Evolutionary conservation across 164 flowering plant species (phyloP).

Genomic region (Vitis riparia): DNA sequence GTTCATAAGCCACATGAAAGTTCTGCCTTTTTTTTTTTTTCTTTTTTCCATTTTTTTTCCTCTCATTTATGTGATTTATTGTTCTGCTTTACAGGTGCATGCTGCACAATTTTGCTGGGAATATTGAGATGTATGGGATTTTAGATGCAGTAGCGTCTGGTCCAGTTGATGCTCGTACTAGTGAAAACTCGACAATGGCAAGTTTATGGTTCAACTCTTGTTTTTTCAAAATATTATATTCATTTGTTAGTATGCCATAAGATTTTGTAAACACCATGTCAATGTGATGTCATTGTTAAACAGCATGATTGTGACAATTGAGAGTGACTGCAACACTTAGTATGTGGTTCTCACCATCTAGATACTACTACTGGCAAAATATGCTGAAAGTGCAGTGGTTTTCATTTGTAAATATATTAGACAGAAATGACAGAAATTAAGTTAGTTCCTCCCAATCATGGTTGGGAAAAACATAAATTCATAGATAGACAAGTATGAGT

Average conservation of each 20-base stretch:
- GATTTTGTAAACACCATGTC: not conserved
- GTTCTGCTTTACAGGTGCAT: conserved; percentile 58
- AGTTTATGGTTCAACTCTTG: conserved; percentile 17
- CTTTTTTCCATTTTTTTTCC: not conserved
- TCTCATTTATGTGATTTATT: not conserved
- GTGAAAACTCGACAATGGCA: conserved; percentile 76
- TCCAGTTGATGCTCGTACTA: conserved; percentile 66
- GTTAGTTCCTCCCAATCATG: no score
- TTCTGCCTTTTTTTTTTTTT: not conserved
- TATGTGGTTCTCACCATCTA: not conserved
- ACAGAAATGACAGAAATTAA: no score
- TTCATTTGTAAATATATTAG: not conserved
- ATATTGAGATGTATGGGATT: conserved; percentile 78
- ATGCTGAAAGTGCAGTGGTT: not conserved
- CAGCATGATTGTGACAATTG: not conserved
- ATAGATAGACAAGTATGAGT: no score
- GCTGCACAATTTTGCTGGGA: conserved; percentile 85
- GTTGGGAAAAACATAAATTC: no score
- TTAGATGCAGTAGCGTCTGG: conserved; percentile 71
- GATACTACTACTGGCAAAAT: not conserved
- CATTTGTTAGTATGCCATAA: not conserved
- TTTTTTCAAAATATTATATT: not conserved
- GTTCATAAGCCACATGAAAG: no score
- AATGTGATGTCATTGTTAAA: not conserved
- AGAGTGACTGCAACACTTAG: not conserved